Conservation (phyloP, 2,329 filamentous ascomycete genomes). For the Metarhizium brunneum region DNA sequence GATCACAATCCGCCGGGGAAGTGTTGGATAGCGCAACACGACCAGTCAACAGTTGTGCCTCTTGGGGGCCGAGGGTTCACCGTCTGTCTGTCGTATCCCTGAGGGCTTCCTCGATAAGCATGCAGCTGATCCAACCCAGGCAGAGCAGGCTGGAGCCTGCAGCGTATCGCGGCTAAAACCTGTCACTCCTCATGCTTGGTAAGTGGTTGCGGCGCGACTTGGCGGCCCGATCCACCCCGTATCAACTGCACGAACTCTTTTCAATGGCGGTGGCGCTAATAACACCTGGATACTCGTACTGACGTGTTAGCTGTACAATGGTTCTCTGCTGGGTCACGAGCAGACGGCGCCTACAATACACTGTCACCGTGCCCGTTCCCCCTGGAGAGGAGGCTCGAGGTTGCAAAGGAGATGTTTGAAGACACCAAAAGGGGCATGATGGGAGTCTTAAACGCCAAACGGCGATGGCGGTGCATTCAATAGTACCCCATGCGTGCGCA, state of each 20-base stretch:
- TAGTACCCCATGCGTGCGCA: no score
- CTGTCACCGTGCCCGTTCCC: no score
- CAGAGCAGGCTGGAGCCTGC: not conserved
- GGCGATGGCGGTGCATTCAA: no score
- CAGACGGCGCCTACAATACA: no score
- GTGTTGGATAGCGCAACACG: not conserved
- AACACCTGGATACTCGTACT: no score
- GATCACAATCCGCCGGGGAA: not conserved
- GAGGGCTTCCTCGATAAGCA: not conserved
- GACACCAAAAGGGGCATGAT: no score
- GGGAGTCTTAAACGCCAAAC: no score
- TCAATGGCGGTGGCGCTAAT: no score
- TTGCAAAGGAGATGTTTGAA: no score
- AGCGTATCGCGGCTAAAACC: slow-evolving; percentile 5
- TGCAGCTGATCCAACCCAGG: not conserved
- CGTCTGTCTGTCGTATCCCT: not conserved
- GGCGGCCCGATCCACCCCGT: slow-evolving; percentile 7
- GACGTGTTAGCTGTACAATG: no score
- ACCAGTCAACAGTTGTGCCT: not conserved
- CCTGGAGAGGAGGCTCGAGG: no score
- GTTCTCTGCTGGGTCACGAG: no score
- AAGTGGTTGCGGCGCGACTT: slow-evolving; percentile 6
- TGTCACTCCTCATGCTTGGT: not conserved
- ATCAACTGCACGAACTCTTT: not conserved
- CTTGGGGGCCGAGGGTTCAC: slow-evolving; percentile 1